These are phyloP conservation scores for Coniosporium apollinis DNA, from an alignment of 495 filamentous ascomycete species.

Conservation along the genomic window DNA sequence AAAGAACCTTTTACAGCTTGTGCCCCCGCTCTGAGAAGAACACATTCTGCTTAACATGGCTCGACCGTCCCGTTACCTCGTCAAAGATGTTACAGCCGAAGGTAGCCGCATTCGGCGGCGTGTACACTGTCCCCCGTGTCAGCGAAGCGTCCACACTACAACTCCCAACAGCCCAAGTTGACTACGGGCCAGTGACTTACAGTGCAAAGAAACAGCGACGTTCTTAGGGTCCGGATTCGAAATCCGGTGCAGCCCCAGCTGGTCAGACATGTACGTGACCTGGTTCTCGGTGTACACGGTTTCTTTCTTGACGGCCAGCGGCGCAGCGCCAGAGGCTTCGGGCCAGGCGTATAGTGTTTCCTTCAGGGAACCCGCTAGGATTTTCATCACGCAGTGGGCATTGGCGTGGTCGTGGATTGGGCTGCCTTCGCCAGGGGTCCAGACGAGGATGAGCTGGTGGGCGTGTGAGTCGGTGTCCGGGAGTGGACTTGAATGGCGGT, in stretches of 20 bases:
- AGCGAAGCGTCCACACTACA: slow-evolving; percentile 11
- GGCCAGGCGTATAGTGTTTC: slow-evolving; percentile 74
- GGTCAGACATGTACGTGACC: slow-evolving; percentile 73
- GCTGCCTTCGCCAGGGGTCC: slow-evolving; percentile 73
- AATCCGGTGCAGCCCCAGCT: slow-evolving; percentile 71
- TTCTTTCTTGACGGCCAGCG: slow-evolving; percentile 34
- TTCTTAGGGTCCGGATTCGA: slow-evolving; percentile 53
- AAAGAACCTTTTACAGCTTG: no score
- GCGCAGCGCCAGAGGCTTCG: slow-evolving; percentile 28
- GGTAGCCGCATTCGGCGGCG: slow-evolving; percentile 69
- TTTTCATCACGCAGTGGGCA: slow-evolving; percentile 30
- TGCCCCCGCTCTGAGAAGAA: slow-evolving; percentile 36
- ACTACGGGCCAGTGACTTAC: slow-evolving; percentile 33
- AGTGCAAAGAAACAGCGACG: slow-evolving; percentile 70
- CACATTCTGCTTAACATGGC: slow-evolving; percentile 48
- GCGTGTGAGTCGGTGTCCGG: not conserved
- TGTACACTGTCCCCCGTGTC: slow-evolving; percentile 45
- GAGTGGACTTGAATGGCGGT: not conserved
- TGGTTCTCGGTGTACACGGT: slow-evolving; percentile 41
- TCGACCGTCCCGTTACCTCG: slow-evolving; percentile 51
- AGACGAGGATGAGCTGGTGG: slow-evolving; percentile 78
- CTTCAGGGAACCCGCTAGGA: slow-evolving; percentile 58
- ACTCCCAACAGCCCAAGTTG: slow-evolving; percentile 3
- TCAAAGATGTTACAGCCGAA: slow-evolving; percentile 61
- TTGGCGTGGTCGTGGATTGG: slow-evolving; percentile 56